phyloP scores from a whole-genome alignment of 1,284 basidiomycete species.

The Moesziomyces globuligerus region DNA sequence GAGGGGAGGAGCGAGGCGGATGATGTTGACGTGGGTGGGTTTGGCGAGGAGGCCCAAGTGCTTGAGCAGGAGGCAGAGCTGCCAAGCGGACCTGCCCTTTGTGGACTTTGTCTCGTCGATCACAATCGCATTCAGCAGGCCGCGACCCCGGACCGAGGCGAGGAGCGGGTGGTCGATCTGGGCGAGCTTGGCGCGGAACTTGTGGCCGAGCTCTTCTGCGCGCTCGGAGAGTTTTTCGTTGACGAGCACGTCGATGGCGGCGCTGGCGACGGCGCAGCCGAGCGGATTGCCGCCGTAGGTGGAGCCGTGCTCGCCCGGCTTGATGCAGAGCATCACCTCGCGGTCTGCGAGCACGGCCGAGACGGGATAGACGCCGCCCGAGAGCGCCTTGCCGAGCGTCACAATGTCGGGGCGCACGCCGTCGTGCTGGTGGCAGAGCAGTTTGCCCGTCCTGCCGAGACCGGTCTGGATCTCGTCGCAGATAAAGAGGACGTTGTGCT shows the following conservation, averaged over 20 bases:
- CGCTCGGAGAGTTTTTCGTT: constrained; percentile 85
- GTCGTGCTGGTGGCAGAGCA: constrained; percentile 78
- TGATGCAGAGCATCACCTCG: constrained; percentile 92
- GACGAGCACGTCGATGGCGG: constrained; percentile 86
- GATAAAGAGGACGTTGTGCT: constrained; percentile 93
- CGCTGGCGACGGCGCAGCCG: constrained; percentile 91
- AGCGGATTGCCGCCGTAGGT: constrained; percentile 86
- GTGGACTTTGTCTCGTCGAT: constrained; percentile 86
- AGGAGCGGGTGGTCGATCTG: constrained; percentile 72
- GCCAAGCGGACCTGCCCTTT: constrained; percentile 86
- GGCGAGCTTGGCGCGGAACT: constrained; percentile 72
- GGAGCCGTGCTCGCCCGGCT: constrained; percentile 97
- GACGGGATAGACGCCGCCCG: constrained; percentile 96
- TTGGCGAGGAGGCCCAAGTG: constrained; percentile 89
- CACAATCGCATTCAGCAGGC: constrained; percentile 91
- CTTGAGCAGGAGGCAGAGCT: constrained; percentile 92
- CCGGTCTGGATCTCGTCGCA: constrained; percentile 96
- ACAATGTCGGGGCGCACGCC: constrained; percentile 90
- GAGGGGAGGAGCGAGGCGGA: constrained; percentile 93
- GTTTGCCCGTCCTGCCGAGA: constrained; percentile 61
- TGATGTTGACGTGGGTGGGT: constrained; percentile 95
- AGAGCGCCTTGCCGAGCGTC: constrained; percentile 93
- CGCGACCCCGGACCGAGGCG: constrained; percentile 81
- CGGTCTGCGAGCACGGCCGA: constrained; percentile 90
- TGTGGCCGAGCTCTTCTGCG: constrained; percentile 80